A percentile compares a stretch with the other conserved stretches of the same genome.
phyloP scores from a whole-genome alignment of 371 early-diverging fungal species.

The Nematocida sp. region DNA sequence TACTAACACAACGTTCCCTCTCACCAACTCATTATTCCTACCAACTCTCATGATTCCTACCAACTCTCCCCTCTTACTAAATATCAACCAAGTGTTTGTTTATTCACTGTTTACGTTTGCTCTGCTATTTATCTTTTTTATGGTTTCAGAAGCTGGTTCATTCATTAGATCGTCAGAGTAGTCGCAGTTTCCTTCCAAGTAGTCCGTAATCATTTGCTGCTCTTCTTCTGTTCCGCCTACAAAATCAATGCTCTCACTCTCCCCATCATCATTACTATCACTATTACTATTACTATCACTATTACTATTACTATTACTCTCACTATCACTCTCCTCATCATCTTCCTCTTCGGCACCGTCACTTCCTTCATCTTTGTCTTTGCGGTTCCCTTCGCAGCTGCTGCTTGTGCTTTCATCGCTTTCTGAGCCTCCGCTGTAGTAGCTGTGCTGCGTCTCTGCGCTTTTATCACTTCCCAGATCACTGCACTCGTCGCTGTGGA shows the following conservation, averaged over 20 bases:
- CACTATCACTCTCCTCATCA: neutral
- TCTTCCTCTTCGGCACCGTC: constrained; percentile 6
- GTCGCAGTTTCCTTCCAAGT: constrained; percentile 16
- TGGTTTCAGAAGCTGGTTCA: constrained; percentile 17
- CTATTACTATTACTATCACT: too few relatives aligned
- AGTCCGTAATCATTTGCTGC: too few relatives aligned
- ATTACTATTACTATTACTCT: constrained; percentile 30
- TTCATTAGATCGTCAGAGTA: constrained; percentile 11
- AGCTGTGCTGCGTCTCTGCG: too few relatives aligned
- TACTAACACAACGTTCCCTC: too few relatives aligned
- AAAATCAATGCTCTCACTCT: neutral
- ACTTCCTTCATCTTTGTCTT: neutral
- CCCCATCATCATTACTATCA: neutral
- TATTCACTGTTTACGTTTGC: neutral
- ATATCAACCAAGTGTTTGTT: too few relatives aligned
- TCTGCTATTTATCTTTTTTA: constrained; percentile 15
- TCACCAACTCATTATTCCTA: too few relatives aligned
- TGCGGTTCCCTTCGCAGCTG: neutral
- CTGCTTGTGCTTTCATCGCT: neutral
- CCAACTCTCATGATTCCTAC: too few relatives aligned
- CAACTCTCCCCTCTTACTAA: too few relatives aligned
- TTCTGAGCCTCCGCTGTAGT: too few relatives aligned
- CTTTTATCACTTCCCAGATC: too few relatives aligned
- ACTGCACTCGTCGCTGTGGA: too few relatives aligned
- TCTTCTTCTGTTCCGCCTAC: constrained; percentile 50